A percentile compares a stretch with the other conserved stretches of the same genome.
phyloP scores from a whole-genome alignment of 1,284 basidiomycete genomes.

The Boletellus dicymbophilus region DNA sequence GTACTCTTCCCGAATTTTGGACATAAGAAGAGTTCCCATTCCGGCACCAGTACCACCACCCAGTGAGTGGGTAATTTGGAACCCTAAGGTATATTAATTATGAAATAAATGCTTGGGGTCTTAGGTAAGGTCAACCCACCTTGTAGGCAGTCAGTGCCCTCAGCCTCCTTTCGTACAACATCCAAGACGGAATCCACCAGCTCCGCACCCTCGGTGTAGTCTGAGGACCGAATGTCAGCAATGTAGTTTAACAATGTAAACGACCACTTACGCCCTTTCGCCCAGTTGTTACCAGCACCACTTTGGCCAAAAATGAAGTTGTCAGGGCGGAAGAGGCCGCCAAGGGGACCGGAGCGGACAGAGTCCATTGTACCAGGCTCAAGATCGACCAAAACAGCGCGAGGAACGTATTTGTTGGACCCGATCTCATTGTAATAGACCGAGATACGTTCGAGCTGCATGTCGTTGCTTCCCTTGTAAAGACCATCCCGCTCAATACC shows the following conservation, averaged over 20 bases:
- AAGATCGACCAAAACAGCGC: slow-evolving; percentile 92
- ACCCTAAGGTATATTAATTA: slow-evolving; percentile 50
- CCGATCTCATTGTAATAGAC: slow-evolving; percentile 95
- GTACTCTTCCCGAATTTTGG: slow-evolving; percentile 92
- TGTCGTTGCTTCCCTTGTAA: slow-evolving; percentile 93
- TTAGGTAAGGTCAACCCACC: slow-evolving; percentile 46
- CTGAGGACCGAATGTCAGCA: slow-evolving; percentile 36
- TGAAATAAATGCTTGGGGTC: neutral
- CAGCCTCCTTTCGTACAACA: slow-evolving; percentile 87
- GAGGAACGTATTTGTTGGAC: slow-evolving; percentile 94
- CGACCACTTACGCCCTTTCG: slow-evolving; percentile 87
- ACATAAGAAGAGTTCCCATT: slow-evolving; percentile 89
- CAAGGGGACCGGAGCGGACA: slow-evolving; percentile 83
- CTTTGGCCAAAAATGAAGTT: slow-evolving; percentile 91
- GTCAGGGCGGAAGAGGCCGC: slow-evolving; percentile 91
- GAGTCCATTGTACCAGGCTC: slow-evolving; percentile 99
- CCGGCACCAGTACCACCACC: slow-evolving; percentile 97
- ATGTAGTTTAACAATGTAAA: neutral
- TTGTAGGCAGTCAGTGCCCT: slow-evolving; percentile 92
- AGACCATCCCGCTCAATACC: slow-evolving; percentile 91
- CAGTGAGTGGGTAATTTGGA: slow-evolving; percentile 96
- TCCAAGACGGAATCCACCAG: slow-evolving; percentile 93
- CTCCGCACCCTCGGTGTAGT: slow-evolving; percentile 96
- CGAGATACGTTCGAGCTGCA: slow-evolving; percentile 97
- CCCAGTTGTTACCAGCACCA: slow-evolving; percentile 97